These are phyloP conservation scores for Mycena kentingensis DNA, from an alignment of 768 basidiomycete genomes.

Conservation along the genomic window DNA sequence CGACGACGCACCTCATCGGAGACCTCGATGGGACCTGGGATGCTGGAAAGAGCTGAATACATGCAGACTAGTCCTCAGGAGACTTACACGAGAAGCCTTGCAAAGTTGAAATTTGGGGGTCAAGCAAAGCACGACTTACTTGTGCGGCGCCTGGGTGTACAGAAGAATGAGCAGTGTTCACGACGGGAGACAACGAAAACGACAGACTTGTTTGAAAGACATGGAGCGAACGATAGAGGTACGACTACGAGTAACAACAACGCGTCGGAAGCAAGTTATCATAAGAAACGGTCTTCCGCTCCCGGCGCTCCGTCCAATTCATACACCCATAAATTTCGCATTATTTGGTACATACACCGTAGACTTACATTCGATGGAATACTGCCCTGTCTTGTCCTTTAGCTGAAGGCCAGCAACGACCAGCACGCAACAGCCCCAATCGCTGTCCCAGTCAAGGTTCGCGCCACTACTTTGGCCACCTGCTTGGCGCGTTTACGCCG, in stretches of 20 bases:
- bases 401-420: constrained; percentile 71
- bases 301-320: not conserved
- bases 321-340: constrained; percentile 14
- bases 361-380: constrained; percentile 2
- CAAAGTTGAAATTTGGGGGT: constrained; percentile 23
- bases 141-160: constrained; percentile 45
- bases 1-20: constrained; percentile 42
- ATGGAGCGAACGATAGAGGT: not conserved
- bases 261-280: constrained; percentile 2
- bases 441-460: constrained; percentile 63
- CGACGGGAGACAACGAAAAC: constrained; percentile 20
- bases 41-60: constrained; percentile 37
- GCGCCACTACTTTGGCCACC: constrained; percentile 46
- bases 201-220: constrained; percentile 35
- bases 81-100: constrained; percentile 55
- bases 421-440: constrained; percentile 73
- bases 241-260: too few relatives aligned
- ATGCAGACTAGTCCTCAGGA: not conserved
- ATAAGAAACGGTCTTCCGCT: constrained; percentile 7
- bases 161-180: constrained; percentile 20
- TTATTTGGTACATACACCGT: not conserved
- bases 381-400: constrained; percentile 2
- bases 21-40: constrained; percentile 67
- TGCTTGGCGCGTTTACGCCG: constrained; percentile 50
- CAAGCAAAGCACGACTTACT: constrained; percentile 39